Percentiles rank a stretch among this genome's conserved stretches.
Evolutionary conservation across 345 rosid species (phyloP).

Genomic region (Arabidopsis arenosa): DNA sequence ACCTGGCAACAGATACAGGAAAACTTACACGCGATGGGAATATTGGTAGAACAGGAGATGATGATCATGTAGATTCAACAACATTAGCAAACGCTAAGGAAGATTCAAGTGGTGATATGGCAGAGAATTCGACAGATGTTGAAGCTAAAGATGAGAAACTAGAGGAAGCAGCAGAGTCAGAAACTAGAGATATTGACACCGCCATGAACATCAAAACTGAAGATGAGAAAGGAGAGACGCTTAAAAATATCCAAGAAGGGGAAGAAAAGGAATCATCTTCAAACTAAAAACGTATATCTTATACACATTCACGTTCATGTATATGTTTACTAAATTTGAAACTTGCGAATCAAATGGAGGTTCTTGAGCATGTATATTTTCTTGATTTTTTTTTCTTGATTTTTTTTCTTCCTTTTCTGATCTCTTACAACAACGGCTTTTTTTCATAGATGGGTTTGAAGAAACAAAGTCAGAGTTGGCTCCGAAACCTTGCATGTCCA

Average conservation of each 20-base stretch:
- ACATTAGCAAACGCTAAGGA: conserved; percentile 32
- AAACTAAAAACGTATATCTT: conserved; percentile 13
- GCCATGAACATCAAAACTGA: conserved; percentile 30
- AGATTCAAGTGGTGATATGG: conserved; percentile 27
- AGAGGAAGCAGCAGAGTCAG: conserved; percentile 38
- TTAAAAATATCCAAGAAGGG: conserved; percentile 20
- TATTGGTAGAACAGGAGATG: conserved; percentile 42
- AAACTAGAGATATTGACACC: conserved; percentile 23
- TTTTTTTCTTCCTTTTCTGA: not conserved
- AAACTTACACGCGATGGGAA: conserved; percentile 45
- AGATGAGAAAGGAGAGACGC: conserved; percentile 29
- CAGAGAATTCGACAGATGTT: conserved; percentile 27
- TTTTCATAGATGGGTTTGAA: not conserved
- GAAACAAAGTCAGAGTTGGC: not conserved
- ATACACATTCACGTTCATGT: conserved; percentile 25
- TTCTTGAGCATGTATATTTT: conserved; percentile 15
- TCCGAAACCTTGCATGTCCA: not conserved
- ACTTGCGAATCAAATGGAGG: not conserved
- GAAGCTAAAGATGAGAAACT: conserved; percentile 39
- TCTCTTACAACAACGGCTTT: not conserved
- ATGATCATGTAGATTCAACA: conserved; percentile 36
- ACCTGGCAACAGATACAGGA: conserved; percentile 27
- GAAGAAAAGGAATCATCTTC: conserved; percentile 22
- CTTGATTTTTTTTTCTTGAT: not conserved
- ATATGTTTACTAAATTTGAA: conserved; percentile 15